phyloP scores from a whole-genome alignment of 2,329 filamentous ascomycete species.

The Xylariaceae sp. region DNA sequence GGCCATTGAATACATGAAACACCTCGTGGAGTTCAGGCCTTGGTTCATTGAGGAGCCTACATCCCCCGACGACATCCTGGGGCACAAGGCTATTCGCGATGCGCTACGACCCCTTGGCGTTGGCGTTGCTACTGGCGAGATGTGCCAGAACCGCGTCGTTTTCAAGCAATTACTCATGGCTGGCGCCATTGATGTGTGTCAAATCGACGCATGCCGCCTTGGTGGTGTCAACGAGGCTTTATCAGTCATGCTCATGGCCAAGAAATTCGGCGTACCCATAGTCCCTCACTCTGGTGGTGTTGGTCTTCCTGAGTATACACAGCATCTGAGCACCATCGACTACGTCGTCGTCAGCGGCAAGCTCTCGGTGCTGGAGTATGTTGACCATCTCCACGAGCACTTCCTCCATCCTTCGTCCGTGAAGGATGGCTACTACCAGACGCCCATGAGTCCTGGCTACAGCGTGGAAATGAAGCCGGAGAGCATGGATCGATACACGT shows the following conservation, averaged over 20 bases:
- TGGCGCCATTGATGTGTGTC: conserved; percentile 79
- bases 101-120: conserved; percentile 70
- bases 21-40: conserved; percentile 75
- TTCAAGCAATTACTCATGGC: conserved; percentile 86
- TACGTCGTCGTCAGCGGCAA: conserved; percentile 82
- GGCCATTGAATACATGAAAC: conserved; percentile 79
- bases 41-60: conserved; percentile 97
- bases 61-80: conserved; percentile 81
- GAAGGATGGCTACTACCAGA: conserved; percentile 81
- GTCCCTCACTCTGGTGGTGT: conserved; percentile 88
- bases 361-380: conserved; percentile 79
- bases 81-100: conserved; percentile 78
- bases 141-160: conserved; percentile 91
- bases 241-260: conserved; percentile 81
- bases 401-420: conserved; percentile 78
- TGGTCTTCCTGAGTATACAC: conserved; percentile 87
- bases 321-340: conserved; percentile 88
- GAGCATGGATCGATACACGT: conserved; percentile 76
- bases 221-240: conserved; percentile 89
- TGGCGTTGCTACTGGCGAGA: conserved; percentile 85
- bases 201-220: conserved; percentile 84
- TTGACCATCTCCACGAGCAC: conserved; percentile 91
- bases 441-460: conserved; percentile 76
- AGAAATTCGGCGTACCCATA: conserved; percentile 72
- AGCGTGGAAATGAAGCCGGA: conserved; percentile 89